Percentiles rank a stretch among this genome's conserved stretches.
Evolutionary conservation across 768 basidiomycete genomes (phyloP).

Genomic region (Mycena belliarum): DNA sequence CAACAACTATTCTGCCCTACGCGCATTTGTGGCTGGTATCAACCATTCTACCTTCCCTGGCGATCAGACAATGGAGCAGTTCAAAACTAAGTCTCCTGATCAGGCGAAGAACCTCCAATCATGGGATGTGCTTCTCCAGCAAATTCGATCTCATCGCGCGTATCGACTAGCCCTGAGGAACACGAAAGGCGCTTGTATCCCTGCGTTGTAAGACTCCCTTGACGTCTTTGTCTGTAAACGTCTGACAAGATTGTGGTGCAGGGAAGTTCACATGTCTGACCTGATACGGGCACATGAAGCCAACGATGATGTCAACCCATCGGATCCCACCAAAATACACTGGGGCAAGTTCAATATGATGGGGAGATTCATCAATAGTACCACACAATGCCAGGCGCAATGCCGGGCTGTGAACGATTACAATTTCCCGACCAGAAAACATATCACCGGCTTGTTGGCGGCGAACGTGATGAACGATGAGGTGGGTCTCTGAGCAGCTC

Average conservation of each 20-base stretch:
- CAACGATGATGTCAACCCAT: conserved; percentile 69
- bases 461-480: conserved; percentile 64
- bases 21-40: conserved; percentile 93
- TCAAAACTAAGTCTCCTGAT: conserved; percentile 66
- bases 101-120: conserved; percentile 77
- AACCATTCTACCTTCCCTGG: conserved; percentile 79
- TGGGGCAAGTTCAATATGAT: conserved; percentile 97
- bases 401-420: conserved; percentile 65
- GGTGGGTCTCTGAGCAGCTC: conserved; percentile 38
- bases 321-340: conserved; percentile 75
- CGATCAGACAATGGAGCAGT: conserved; percentile 73
- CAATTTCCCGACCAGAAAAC: conserved; percentile 55
- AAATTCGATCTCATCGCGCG: conserved; percentile 80
- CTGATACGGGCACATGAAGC: conserved; percentile 85
- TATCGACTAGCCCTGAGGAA: conserved; percentile 88
- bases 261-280: conserved; percentile 91
- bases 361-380: conserved; percentile 79
- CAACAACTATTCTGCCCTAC: conserved; percentile 92
- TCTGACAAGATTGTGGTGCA: conserved; percentile 32
- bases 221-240: not conserved
- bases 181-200: conserved; percentile 85
- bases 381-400: conserved; percentile 76
- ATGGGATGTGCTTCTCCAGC: conserved; percentile 83
- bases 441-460: conserved; percentile 57
- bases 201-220: conserved; percentile 58